A percentile compares a stretch with the other conserved stretches of the same genome.
phyloP scores from a whole-genome alignment of 345 rosid species.

The Aquilaria malaccensis region DNA sequence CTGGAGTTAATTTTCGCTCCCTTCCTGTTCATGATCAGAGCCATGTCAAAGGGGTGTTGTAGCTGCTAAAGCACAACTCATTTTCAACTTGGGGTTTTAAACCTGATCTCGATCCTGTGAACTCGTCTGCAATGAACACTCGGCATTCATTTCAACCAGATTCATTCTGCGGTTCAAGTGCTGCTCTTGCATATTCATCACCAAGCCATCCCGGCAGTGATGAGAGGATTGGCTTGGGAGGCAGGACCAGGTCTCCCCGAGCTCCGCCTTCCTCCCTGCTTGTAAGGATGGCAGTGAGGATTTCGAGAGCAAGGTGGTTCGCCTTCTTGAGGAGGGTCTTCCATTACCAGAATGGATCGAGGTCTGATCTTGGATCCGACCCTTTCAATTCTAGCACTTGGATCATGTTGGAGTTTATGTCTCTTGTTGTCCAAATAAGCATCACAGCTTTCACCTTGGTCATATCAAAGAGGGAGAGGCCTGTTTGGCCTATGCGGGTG shows the following conservation, averaged over 20 bases:
- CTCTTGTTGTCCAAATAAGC: conserved; percentile 54
- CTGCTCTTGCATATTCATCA: conserved; percentile 37
- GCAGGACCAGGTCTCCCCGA: conserved; percentile 44
- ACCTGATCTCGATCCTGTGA: not conserved
- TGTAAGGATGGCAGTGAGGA: conserved; percentile 64
- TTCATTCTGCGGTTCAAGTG: conserved; percentile 29
- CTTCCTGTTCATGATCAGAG: not conserved
- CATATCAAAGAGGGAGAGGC: conserved; percentile 60
- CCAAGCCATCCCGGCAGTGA: conserved; percentile 34
- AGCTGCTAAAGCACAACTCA: not conserved
- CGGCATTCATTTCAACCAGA: conserved; percentile 46
- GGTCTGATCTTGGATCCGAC: conserved; percentile 72
- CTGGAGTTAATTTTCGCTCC: not conserved
- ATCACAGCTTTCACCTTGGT: conserved; percentile 57
- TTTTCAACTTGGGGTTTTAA: not conserved
- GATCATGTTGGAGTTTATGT: conserved; percentile 71
- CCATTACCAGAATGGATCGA: conserved; percentile 91
- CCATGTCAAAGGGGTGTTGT: not conserved
- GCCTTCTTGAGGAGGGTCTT: conserved; percentile 87
- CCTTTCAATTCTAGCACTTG: conserved; percentile 78
- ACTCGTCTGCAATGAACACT: conserved; percentile 38
- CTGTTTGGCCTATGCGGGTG: conserved; percentile 90
- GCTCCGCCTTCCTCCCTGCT: conserved; percentile 33
- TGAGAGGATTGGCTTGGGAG: conserved; percentile 13
- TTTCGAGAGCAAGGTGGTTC: conserved; percentile 95